Evolutionary conservation across 176 grass and related monocot genomes (phyloP).

Genomic region (Areca catechu): DNA sequence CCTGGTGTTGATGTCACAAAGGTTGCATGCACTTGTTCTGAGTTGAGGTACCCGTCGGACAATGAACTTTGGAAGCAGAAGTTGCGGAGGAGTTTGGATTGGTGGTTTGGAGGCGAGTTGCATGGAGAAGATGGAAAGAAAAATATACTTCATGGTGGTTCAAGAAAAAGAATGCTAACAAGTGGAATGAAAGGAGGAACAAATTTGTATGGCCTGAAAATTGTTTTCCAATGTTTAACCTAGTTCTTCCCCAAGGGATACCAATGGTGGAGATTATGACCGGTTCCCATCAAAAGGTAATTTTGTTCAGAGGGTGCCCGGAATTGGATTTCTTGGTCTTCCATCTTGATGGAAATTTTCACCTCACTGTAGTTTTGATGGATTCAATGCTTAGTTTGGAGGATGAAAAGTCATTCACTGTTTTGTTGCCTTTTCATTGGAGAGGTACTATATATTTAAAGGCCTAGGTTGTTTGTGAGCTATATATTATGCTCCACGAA

Average conservation of each 20-base stretch:
- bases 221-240: constrained; percentile 16
- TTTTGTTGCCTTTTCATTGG: too few relatives aligned
- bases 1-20: constrained; percentile 43
- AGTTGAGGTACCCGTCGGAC: constrained; percentile 47
- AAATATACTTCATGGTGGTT: constrained; percentile 36
- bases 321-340: constrained; percentile 19
- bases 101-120: constrained; percentile 5
- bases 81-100: constrained; percentile 24
- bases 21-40: constrained; percentile 76
- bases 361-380: too few relatives aligned
- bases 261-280: constrained; percentile 27
- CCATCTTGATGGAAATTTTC: too few relatives aligned
- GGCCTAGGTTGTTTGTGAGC: too few relatives aligned
- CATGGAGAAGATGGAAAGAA: constrained; percentile 12
- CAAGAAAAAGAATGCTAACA: constrained; percentile 14
- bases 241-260: constrained; percentile 12
- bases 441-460: too few relatives aligned
- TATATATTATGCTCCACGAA: too few relatives aligned
- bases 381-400: too few relatives aligned
- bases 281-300: constrained; percentile 27
- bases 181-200: constrained; percentile 25
- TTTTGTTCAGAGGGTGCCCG: constrained; percentile 6
- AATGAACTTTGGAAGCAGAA: constrained; percentile 69
- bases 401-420: too few relatives aligned
- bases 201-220: not conserved